phyloP scores from a whole-genome alignment of 2,329 filamentous ascomycete species.

The Fusarium nygamai region DNA sequence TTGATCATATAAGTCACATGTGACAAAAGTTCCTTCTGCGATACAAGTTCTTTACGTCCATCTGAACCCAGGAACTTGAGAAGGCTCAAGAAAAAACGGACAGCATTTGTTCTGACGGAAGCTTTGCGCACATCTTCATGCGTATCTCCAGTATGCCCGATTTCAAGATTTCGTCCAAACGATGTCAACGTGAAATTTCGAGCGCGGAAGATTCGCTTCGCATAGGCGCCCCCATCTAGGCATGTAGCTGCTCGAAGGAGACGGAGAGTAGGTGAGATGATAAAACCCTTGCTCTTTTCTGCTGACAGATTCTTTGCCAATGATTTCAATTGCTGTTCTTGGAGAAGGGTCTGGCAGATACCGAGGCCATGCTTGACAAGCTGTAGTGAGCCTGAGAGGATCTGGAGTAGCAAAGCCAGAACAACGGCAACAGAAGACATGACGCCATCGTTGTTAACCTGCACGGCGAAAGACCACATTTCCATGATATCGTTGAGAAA shows the following conservation, averaged over 20 bases:
- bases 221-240: constrained; percentile 85
- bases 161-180: constrained; percentile 81
- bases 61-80: constrained; percentile 81
- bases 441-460: constrained; percentile 81
- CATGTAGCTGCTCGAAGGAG: constrained; percentile 85
- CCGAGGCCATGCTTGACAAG: constrained; percentile 79
- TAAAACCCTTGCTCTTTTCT: constrained; percentile 83
- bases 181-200: constrained; percentile 83
- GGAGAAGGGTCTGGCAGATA: constrained; percentile 83
- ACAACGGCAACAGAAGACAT: constrained; percentile 84
- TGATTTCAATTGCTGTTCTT: constrained; percentile 82
- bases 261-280: constrained; percentile 89
- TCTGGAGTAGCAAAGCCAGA: constrained; percentile 82
- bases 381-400: constrained; percentile 78
- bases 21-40: constrained; percentile 82
- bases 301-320: constrained; percentile 82
- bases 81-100: constrained; percentile 82
- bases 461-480: constrained; percentile 85
- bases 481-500: constrained; percentile 85
- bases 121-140: constrained; percentile 75
- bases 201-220: constrained; percentile 79
- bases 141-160: constrained; percentile 66
- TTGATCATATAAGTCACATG: constrained; percentile 83
- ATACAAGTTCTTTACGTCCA: constrained; percentile 83
- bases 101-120: constrained; percentile 83